Conservation (phyloP, 1,139 yeast species). For the Magnusiomyces tetraspermus region DNA sequence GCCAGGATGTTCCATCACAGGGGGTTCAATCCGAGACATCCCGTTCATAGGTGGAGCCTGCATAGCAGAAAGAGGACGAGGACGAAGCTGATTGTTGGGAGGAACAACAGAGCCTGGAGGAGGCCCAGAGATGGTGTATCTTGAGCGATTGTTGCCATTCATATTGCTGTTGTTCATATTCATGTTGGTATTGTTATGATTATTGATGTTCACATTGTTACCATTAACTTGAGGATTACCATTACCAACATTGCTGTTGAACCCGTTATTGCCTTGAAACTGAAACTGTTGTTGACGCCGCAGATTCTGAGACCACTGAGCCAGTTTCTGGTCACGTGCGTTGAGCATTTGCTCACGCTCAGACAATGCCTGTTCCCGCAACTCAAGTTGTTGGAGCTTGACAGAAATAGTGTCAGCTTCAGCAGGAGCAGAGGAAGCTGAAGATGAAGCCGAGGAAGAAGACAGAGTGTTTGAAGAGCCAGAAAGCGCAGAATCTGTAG, state of each 20-base stretch:
- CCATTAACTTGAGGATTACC: not conserved
- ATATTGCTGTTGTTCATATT: not conserved
- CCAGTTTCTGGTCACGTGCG: slow-evolving; percentile 9
- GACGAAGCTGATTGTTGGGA: not conserved
- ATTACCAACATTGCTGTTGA: not conserved
- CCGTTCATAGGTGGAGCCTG: not conserved
- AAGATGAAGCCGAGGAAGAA: not conserved
- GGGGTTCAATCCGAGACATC: not conserved
- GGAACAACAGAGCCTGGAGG: not conserved
- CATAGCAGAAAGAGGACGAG: not conserved
- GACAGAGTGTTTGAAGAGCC: not conserved
- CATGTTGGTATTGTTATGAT: not conserved
- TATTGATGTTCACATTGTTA: not conserved
- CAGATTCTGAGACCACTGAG: slow-evolving; percentile 6
- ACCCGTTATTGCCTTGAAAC: not conserved
- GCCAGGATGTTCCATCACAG: slow-evolving; percentile 7
- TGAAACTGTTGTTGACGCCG: slow-evolving; percentile 7
- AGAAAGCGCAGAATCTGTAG: not conserved
- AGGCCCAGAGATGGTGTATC: not conserved
- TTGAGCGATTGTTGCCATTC: not conserved
- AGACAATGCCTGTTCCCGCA: slow-evolving; percentile 7
- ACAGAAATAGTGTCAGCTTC: slow-evolving; percentile 1
- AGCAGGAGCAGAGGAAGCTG: not conserved
- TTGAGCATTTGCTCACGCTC: slow-evolving; percentile 8
- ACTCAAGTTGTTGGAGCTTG: slow-evolving; percentile 4